Conservation (phyloP, 2,329 filamentous ascomycete species). For the Aspergillus sp. region DNA sequence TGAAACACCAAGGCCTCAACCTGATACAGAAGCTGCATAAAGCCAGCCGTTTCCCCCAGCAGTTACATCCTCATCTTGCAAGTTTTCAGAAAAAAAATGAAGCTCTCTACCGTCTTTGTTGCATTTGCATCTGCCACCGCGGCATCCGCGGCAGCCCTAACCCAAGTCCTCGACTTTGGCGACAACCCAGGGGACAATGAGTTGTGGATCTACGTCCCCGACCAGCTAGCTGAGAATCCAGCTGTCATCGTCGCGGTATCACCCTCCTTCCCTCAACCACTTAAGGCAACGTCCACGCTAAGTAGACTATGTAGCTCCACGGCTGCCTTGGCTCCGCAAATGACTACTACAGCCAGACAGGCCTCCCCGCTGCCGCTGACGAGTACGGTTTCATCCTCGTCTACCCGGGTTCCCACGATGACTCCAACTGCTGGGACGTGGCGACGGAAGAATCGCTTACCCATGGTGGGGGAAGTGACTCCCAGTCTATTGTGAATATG, state of each 20-base stretch:
- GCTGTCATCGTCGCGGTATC: not conserved
- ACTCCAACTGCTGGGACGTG: slow-evolving; percentile 13
- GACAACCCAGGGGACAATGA: slow-evolving; percentile 2
- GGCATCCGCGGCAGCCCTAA: not conserved
- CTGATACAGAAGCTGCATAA: too few species aligned
- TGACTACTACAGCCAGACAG: not conserved
- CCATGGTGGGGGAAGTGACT: slow-evolving; percentile 12
- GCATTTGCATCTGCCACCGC: not conserved
- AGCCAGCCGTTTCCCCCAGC: too few species aligned
- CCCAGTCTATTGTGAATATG: slow-evolving; percentile 11
- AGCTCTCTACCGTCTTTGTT: not conserved
- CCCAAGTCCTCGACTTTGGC: slow-evolving; percentile 3
- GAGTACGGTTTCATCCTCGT: slow-evolving; percentile 7
- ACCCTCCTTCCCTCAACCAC: not conserved
- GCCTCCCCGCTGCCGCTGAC: slow-evolving; percentile 1
- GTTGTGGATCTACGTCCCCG: slow-evolving; percentile 10
- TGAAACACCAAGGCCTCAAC: too few species aligned
- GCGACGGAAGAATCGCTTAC: not conserved
- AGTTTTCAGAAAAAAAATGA: not conserved
- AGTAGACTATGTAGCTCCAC: not conserved
- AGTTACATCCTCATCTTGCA: too few species aligned
- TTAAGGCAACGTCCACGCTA: too few species aligned
- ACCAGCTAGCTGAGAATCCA: not conserved
- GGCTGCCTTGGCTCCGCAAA: slow-evolving; percentile 6
- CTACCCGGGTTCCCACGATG: slow-evolving; percentile 4